These are phyloP conservation scores for Lycium ferocissimum DNA, from an alignment of 257 asterid genomes.

Conservation along the genomic window DNA sequence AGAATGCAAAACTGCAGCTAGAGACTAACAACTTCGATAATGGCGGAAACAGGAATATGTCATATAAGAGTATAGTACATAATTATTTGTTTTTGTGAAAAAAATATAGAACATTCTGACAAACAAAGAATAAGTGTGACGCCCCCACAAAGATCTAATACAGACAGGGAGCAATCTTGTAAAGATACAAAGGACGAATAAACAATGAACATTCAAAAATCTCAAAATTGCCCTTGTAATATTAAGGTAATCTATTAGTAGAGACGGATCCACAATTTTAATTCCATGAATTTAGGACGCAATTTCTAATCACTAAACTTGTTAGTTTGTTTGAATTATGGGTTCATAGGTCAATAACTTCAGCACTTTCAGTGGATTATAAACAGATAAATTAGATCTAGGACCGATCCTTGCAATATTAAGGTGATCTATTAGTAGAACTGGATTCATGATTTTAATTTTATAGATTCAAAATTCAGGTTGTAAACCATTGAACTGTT, in stretches of 20 bases:
- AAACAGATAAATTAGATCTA: too few species aligned
- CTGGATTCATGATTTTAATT: neutral
- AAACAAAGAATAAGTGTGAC: conserved; percentile 52
- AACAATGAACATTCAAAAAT: conserved; percentile 41
- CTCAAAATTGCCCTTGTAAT: conserved; percentile 47
- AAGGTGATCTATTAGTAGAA: neutral
- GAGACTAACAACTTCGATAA: neutral
- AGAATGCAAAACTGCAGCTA: neutral
- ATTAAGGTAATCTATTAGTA: neutral
- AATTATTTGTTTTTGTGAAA: neutral
- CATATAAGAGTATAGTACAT: conserved; percentile 25
- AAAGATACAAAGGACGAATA: conserved; percentile 61
- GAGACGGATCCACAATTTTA: neutral
- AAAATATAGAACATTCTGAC: conserved; percentile 45
- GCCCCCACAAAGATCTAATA: conserved; percentile 72
- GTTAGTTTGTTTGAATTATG: too few species aligned
- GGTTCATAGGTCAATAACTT: too few species aligned
- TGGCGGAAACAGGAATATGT: conserved; percentile 27
- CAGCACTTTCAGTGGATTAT: too few species aligned
- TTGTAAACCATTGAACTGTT: too few species aligned
- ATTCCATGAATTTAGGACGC: too few species aligned
- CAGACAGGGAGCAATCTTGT: conserved; percentile 62
- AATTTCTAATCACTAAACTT: too few species aligned
- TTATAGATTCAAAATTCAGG: neutral
- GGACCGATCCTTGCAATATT: too few species aligned